Evolutionary conservation across 2,329 filamentous ascomycete genomes (phyloP).

Genomic region (Arthrobotrys entomopaga): DNA sequence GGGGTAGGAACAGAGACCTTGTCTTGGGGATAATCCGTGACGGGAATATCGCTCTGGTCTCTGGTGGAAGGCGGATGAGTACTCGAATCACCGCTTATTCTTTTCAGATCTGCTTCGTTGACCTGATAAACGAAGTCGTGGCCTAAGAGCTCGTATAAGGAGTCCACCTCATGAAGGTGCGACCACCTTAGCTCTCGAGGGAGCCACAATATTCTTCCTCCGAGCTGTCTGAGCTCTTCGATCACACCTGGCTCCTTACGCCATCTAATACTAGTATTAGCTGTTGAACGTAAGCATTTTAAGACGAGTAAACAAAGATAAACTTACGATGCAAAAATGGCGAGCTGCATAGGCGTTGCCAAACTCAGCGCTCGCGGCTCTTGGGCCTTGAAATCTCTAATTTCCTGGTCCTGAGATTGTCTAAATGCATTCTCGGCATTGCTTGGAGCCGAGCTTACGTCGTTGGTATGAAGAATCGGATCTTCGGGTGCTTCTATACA

Average conservation of each 20-base stretch:
- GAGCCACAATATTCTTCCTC: slow-evolving; percentile 4
- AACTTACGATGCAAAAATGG: neutral
- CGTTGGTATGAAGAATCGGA: too few relatives aligned
- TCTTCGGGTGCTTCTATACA: too few relatives aligned
- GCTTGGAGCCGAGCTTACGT: too few relatives aligned
- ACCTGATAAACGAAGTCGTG: neutral
- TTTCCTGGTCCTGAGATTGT: too few relatives aligned
- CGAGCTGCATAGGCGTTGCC: neutral
- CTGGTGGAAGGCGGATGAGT: neutral
- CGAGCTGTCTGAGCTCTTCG: neutral
- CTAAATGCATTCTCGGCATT: too few relatives aligned
- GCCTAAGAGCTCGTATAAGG: neutral
- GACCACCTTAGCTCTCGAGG: slow-evolving; percentile 1
- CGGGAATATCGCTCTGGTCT: slow-evolving; percentile 1
- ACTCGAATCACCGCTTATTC: neutral
- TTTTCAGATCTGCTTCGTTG: neutral
- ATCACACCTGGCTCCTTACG: neutral
- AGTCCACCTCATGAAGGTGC: neutral
- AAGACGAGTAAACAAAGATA: neutral
- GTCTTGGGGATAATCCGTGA: slow-evolving; percentile 6
- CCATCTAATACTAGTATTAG: neutral
- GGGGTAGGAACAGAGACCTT: slow-evolving; percentile 13
- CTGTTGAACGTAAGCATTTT: too few relatives aligned
- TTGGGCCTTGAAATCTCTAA: too few relatives aligned
- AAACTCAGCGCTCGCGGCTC: neutral